Percentiles rank a stretch among this genome's conserved stretches.
Evolutionary conservation across 2,329 filamentous ascomycete genomes (phyloP).

Genomic region (Sporothrix phasma): DNA sequence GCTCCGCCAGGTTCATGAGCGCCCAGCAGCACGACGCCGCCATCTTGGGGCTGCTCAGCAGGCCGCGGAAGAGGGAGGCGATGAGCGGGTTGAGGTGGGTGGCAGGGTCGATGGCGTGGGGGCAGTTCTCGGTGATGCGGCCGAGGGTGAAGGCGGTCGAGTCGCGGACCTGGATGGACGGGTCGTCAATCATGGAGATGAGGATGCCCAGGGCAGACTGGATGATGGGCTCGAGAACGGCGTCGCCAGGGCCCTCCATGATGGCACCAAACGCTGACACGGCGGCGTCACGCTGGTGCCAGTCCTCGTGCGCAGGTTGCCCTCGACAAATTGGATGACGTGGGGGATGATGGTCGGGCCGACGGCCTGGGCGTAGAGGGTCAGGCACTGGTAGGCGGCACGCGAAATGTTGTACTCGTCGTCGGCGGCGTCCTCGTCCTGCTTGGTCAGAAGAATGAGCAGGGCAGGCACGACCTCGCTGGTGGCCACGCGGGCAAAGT

Average conservation of each 20-base stretch:
- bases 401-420: conserved; percentile 97
- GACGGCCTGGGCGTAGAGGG: conserved; percentile 90
- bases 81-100: conserved; percentile 79
- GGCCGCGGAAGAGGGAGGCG: conserved; percentile 76
- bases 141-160: conserved; percentile 93
- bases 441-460: conserved; percentile 80
- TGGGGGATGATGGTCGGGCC: conserved; percentile 73
- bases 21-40: conserved; percentile 98
- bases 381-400: conserved; percentile 90
- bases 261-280: conserved; percentile 97
- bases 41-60: conserved; percentile 91
- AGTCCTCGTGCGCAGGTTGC: conserved; percentile 80
- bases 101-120: conserved; percentile 78
- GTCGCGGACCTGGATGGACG: conserved; percentile 81
- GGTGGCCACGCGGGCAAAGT: conserved; percentile 87
- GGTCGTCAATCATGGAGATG: conserved; percentile 85
- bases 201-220: conserved; percentile 90
- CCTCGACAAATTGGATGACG: conserved; percentile 85
- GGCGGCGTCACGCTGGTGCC: conserved; percentile 89
- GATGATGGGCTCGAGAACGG: conserved; percentile 82
- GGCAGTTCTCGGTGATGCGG: conserved; percentile 88
- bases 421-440: conserved; percentile 92
- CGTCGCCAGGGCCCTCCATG: conserved; percentile 95
- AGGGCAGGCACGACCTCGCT: conserved; percentile 91
- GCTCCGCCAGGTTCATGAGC: conserved; percentile 93